Percentiles rank a stretch among this genome's conserved stretches.
phyloP scores from a whole-genome alignment of 345 rosid species.

The Eucalyptus curtisii region DNA sequence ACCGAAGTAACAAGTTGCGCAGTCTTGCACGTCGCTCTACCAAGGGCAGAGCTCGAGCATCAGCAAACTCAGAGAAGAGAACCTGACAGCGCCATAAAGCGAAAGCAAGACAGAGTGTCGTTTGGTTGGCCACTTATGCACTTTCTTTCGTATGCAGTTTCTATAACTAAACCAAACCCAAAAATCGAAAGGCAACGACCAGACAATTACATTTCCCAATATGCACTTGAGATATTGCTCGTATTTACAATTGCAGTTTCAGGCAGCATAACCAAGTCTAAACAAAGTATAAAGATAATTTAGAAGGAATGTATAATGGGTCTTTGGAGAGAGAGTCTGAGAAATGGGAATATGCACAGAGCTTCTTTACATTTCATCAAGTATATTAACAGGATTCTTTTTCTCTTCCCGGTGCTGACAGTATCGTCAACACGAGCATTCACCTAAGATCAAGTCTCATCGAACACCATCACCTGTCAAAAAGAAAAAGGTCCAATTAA shows the following conservation, averaged over 20 bases:
- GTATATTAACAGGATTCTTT: neutral
- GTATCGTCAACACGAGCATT: conserved; percentile 19
- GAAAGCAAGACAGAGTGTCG: neutral
- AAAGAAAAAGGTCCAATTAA: neutral
- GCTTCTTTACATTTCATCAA: neutral
- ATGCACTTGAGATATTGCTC: neutral
- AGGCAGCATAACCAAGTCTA: neutral
- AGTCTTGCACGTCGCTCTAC: neutral
- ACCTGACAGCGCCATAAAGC: neutral
- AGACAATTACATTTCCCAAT: neutral
- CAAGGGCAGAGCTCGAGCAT: neutral
- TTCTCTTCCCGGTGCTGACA: neutral
- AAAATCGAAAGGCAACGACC: neutral
- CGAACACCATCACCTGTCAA: conserved; percentile 43
- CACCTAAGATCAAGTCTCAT: conserved; percentile 32
- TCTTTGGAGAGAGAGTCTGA: neutral
- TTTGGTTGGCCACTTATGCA: neutral
- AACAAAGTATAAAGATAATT: neutral
- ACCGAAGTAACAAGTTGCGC: neutral
- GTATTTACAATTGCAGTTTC: neutral
- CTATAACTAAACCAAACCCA: neutral
- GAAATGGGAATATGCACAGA: conserved; percentile 22
- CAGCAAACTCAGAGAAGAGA: neutral
- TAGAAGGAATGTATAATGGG: neutral
- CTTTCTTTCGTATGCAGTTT: neutral